Evolutionary conservation across 108 stramenopile species (phyloP).

Genomic region (Epipyxis sp.): DNA sequence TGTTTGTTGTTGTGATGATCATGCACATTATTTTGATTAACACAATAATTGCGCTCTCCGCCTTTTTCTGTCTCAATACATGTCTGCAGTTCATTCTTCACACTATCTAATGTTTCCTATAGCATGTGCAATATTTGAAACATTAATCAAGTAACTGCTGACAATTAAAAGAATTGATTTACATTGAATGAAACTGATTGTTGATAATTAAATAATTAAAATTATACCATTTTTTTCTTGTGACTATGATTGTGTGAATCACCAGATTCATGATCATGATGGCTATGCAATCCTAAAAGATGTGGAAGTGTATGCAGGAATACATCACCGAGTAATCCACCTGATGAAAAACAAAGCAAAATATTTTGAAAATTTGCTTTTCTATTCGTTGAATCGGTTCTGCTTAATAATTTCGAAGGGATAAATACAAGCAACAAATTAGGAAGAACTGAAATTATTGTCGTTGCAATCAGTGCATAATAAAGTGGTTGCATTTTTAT

Average conservation of each 20-base stretch:
- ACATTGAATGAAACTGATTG: too few relatives aligned
- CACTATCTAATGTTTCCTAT: too few relatives aligned
- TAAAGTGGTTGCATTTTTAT: too few relatives aligned
- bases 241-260: too few relatives aligned
- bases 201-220: too few relatives aligned
- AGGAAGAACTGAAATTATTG: neutral
- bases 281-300: slow-evolving; percentile 26
- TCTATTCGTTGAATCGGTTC: neutral
- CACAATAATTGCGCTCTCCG: neutral
- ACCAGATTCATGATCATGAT: slow-evolving; percentile 7
- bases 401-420: neutral
- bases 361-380: neutral
- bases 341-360: slow-evolving; percentile 44
- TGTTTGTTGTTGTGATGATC: slow-evolving; percentile 1
- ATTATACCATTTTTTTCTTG: too few relatives aligned
- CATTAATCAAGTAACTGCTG: too few relatives aligned
- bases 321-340: slow-evolving; percentile 54
- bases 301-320: slow-evolving; percentile 55
- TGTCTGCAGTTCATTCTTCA: too few relatives aligned
- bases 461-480: neutral
- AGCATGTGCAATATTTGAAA: too few relatives aligned
- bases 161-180: too few relatives aligned
- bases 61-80: neutral
- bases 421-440: neutral
- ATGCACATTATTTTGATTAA: neutral